Evolutionary conservation across 1,139 yeast genomes (phyloP), one percentile per base, ranked within the genome.

Genomic region (Geotrichum candidum): DNA sequence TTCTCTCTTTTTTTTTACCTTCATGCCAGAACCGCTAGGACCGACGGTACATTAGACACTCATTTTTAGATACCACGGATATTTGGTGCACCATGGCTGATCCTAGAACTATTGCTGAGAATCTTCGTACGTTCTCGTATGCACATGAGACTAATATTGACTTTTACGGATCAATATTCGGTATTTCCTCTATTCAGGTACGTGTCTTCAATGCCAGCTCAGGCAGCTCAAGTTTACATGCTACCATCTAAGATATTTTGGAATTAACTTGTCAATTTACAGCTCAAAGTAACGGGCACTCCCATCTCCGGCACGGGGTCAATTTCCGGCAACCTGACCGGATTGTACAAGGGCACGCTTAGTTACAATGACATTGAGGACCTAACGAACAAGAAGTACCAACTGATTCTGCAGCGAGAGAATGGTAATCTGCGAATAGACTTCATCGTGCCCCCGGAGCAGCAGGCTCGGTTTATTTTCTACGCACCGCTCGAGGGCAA

Each of bases 101-200:
- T 38, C 13, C 41, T 35, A 35, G 38, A 18, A n/a, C 50, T n/a
- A 41, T 41, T 41, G 9, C 58, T 5, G 58, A 56, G 15, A 27
- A 50, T n/a, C 38, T 22, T 22, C 59, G 54, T 2, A 35, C 62
- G 11, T 60, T 56, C 27, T 27, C 77, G 86, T 88, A 88, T 87
- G 78, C 90, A 84, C 71, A 95, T 95, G 67, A 88, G 81, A 69
- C 96, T 94, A 72, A 88, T 76, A 64, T 88, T 75, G 67, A 88
- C 80, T 85, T 61, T n/a, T 61, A 33, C 38, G 63, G 63, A 94
- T 87, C 96, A 94, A 88, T 94, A 87, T 88, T 77, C 85, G 90
- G 63, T 3, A 54, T 61, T 10, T 54, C 63, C 15, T 57, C 63
- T n/a, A 13, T 57, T 33, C 56, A 61, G 52, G 63, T 61, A 54